Base-by-base conservation (phyloP, 2,329 filamentous ascomycete genomes). In the Neofusicoccum kwambonambiense region DNA sequence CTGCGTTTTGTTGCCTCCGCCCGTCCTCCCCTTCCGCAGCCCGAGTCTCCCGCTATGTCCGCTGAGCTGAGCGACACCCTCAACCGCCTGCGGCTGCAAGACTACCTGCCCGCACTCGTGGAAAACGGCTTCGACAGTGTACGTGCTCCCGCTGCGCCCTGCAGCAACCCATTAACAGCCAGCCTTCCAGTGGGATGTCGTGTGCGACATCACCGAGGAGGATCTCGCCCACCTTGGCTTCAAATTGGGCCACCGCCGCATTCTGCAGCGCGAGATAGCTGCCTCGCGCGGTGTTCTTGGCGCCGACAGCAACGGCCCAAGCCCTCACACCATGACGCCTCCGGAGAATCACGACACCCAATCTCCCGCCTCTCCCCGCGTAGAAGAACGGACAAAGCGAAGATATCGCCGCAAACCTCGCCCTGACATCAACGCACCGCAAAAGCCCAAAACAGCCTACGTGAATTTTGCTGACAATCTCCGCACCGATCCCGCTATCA, bases 391-490 rank as follows among this genome's bases (percentile, higher is more conserved):
- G 76, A 62, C 52, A 17, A 65, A 78, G 70, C 69, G 76, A 58
- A 69, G 73, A 57, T 79, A 79, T 67, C 68, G 76, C 27, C 71
- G 76, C 13, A 77, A 77, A 64, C 76, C 77, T 8, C 69, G 73
- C 6, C 70, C 76, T 11, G 77, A 79, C 61, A 57, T 58, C 39
- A 73, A 77, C 65, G 77, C 77, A 17, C 77, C 77, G 12, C 77
- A 76, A 67, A 77, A 77, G 60, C 77, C 77, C 35, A 78, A 78
- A 60, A 78, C 76, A 39, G 77, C 75, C 8, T 79, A 79, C 66
- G 77, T 79, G n/a, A 78, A 78, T 58, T 79, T 79, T 69, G 75
- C 76, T 52, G 76, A 78, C 58, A 68, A 77, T 50, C 73, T 77
- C 22, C 76, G 77, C 17, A 73, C 71, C 11, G 70, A 77, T 42